Base-by-base conservation (phyloP, 768 basidiomycete species). In the Amanita subjunquillea region DNA sequence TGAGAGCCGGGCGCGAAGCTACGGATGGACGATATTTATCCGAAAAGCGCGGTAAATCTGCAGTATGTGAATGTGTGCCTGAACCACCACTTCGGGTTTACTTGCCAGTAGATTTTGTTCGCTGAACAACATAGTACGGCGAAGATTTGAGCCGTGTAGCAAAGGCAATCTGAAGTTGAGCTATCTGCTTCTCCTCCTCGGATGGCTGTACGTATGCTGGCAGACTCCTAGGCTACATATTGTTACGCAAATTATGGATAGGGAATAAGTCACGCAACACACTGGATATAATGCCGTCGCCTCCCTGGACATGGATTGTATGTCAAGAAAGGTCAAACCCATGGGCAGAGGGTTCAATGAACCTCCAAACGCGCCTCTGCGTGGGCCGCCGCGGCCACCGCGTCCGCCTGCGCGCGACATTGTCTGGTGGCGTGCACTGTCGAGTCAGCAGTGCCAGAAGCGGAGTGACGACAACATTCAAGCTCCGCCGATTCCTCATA, bases 201-300 rank as follows among this genome's bases (percentile, higher is more conserved):
- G 78, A 76, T 53, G 80, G 76, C 48, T 86, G 82, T 45, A 82
- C 77, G 51, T 88, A 75, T 32, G 83, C 75, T 40, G 90, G 90
- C 4, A 88, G 69, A 39, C 78, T 78, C 64, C 82, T 73, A 25
- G 79, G 69, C 89, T 91, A 71, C 49, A 62, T 45, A 13, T 50
- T 46, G 54, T 36, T 48, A 45, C 34, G 55, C 57, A 57, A 43
- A 46, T 46, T 56, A 6, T 30, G 23, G 42, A 30, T 51, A 55
- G 56, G 55, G 48, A 63, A 64, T 51, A 42, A 50, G 59, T 58
- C 53, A 55, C 55, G 54, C 51, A 63, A 67, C 87, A 69, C 75
- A 90, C 88, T 46, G 90, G 90, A 71, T 90, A 92, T 63, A 90
- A 69, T 27, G 81, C 81, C 38, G 85, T 83, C 53, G 75, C 83